phyloP scores from a whole-genome alignment of 1,284 basidiomycete species.

The Salmacisia buchloeana region DNA sequence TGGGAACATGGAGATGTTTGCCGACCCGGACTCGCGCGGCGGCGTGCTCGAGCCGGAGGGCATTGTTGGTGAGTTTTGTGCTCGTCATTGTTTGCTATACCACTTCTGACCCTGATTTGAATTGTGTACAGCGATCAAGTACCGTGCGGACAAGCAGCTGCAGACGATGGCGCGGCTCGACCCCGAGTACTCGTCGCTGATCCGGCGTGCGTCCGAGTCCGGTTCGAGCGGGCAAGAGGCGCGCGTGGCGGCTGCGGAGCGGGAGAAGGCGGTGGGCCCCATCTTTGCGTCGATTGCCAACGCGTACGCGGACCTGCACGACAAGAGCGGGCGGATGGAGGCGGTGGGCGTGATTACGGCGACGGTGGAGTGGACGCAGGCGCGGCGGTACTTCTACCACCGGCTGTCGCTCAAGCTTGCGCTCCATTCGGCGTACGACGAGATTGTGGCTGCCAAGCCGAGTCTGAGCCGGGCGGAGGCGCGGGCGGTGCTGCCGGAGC shows the following conservation, averaged over 20 bases:
- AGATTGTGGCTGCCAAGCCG: not conserved
- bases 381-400: slow-evolving; percentile 89
- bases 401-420: slow-evolving; percentile 55
- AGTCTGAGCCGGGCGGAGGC: not conserved
- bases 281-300: slow-evolving; percentile 90
- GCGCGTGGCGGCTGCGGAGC: slow-evolving; percentile 64
- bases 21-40: slow-evolving; percentile 88
- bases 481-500: not conserved
- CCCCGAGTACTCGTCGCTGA: slow-evolving; percentile 71
- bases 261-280: slow-evolving; percentile 78
- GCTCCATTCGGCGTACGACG: not conserved
- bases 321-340: slow-evolving; percentile 92
- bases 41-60: slow-evolving; percentile 94
- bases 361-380: slow-evolving; percentile 64
- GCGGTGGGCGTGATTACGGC: slow-evolving; percentile 83
- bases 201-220: slow-evolving; percentile 60
- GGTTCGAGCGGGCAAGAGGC: slow-evolving; percentile 59
- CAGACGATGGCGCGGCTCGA: slow-evolving; percentile 92
- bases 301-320: slow-evolving; percentile 93
- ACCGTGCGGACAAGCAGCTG: slow-evolving; percentile 68
- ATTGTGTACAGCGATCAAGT: slow-evolving; percentile 54
- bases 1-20: slow-evolving; percentile 85
- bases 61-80: slow-evolving; percentile 66
- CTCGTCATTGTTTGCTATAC: not conserved
- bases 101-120: not conserved